Conservation (phyloP, 202 grass and related monocot genomes). For the Carex arenaria region DNA sequence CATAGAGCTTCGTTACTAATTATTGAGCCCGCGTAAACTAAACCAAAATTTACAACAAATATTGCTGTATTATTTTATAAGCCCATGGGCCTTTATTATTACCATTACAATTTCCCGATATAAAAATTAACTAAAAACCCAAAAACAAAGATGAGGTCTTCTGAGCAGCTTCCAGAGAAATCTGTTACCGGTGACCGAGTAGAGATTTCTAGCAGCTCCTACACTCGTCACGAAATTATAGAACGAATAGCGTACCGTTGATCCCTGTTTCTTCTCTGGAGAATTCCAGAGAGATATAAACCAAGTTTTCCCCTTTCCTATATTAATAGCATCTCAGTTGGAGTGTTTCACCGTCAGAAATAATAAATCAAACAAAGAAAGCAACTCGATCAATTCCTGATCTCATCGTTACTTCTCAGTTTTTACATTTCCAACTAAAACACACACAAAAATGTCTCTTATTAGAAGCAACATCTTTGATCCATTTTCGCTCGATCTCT, state of each 20-base stretch:
- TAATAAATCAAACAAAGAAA: background rate
- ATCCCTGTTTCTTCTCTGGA: background rate
- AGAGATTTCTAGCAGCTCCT: background rate
- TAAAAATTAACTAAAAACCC: background rate
- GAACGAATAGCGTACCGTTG: background rate
- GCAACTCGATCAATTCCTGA: background rate
- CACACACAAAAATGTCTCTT: background rate
- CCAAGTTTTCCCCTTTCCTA: background rate
- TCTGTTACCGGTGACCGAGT: background rate
- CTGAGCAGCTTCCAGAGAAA: background rate
- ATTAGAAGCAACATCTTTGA: conserved; percentile 24
- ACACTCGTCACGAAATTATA: background rate
- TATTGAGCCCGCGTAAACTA: no score
- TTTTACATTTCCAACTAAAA: background rate
- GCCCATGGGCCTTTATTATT: background rate
- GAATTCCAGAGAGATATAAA: background rate
- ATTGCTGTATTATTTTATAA: background rate
- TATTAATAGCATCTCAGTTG: background rate
- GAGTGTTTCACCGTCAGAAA: background rate
- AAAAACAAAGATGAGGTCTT: background rate
- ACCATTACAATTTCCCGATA: background rate
- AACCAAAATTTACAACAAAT: no score
- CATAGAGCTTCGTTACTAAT: no score
- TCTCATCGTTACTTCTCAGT: no score
- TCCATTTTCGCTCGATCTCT: conserved; percentile 18